Evolutionary conservation across 768 basidiomycete species (phyloP).

Genomic region (Plicaturopsis crispa): DNA sequence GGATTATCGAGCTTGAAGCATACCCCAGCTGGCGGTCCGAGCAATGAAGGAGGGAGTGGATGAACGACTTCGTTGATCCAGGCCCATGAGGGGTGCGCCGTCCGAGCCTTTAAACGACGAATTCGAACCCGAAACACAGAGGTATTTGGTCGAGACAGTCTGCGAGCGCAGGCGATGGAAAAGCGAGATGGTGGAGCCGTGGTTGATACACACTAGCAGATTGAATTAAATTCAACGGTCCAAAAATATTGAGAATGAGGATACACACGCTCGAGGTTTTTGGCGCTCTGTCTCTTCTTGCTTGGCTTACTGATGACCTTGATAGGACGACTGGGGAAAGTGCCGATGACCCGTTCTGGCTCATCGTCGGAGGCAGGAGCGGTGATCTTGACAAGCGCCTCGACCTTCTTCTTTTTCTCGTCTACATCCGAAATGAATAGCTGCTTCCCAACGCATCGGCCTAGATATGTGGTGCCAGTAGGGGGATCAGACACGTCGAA

Average conservation of each 20-base stretch:
- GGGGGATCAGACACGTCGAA: constrained; percentile 78
- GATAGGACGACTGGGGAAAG: constrained; percentile 91
- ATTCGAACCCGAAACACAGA: constrained; percentile 90
- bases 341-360: constrained; percentile 77
- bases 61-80: constrained; percentile 63
- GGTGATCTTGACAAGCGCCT: constrained; percentile 85
- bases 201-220: constrained; percentile 79
- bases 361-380: constrained; percentile 76
- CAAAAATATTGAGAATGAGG: constrained; percentile 6
- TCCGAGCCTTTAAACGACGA: constrained; percentile 93
- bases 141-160: constrained; percentile 92
- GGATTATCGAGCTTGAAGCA: constrained; percentile 24
- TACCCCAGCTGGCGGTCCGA: constrained; percentile 85
- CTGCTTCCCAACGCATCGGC: constrained; percentile 90
- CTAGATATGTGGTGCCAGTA: constrained; percentile 81
- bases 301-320: constrained; percentile 98
- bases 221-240: constrained; percentile 9
- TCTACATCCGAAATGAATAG: constrained; percentile 93
- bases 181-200: constrained; percentile 90
- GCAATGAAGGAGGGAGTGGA: constrained; percentile 84
- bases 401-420: constrained; percentile 93
- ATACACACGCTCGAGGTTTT: constrained; percentile 83
- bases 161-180: constrained; percentile 96
- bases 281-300: constrained; percentile 92
- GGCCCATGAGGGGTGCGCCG: constrained; percentile 77